These are phyloP conservation scores for Umbelopsis isabellina DNA, from an alignment of 192 early-diverging fungal species.

Conservation along the genomic window DNA sequence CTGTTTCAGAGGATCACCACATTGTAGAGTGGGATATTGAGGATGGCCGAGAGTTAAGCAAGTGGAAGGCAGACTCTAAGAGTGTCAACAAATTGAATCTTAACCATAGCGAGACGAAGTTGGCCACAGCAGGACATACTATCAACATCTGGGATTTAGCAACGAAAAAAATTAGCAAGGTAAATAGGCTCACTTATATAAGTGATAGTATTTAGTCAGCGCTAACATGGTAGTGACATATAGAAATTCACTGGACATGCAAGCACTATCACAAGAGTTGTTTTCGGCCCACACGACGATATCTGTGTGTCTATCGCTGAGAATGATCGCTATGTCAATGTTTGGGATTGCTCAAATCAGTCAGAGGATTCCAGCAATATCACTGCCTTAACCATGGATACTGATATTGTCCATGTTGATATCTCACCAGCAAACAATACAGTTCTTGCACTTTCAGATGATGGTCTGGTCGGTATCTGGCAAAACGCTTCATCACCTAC, in stretches of 20 bases:
- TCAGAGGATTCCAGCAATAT: slow-evolving; percentile 45
- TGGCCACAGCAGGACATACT: slow-evolving; percentile 56
- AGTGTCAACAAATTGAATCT: slow-evolving; percentile 49
- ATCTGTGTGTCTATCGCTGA: slow-evolving; percentile 50
- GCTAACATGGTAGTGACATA: no score
- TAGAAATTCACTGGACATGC: slow-evolving; percentile 59
- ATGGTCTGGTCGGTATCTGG: slow-evolving; percentile 55
- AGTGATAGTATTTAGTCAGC: not conserved
- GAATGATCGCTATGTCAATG: slow-evolving; percentile 58
- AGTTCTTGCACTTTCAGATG: slow-evolving; percentile 56
- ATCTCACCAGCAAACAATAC: slow-evolving; percentile 46
- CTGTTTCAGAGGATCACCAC: slow-evolving; percentile 50
- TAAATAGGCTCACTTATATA: not conserved
- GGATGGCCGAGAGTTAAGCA: slow-evolving; percentile 49
- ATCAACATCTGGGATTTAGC: slow-evolving; percentile 58
- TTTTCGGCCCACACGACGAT: slow-evolving; percentile 49
- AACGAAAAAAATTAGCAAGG: slow-evolving; percentile 47
- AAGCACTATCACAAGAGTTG: slow-evolving; percentile 48
- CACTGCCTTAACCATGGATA: slow-evolving; percentile 51
- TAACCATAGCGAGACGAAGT: slow-evolving; percentile 53
- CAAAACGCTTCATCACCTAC: slow-evolving; percentile 45
- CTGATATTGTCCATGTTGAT: slow-evolving; percentile 48
- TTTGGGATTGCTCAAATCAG: slow-evolving; percentile 52
- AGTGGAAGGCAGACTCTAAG: slow-evolving; percentile 56
- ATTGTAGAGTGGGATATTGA: slow-evolving; percentile 60